These are phyloP conservation scores for Kappamyces sp. DNA, from an alignment of 192 early-diverging fungal genomes.

Conservation along the genomic window DNA sequence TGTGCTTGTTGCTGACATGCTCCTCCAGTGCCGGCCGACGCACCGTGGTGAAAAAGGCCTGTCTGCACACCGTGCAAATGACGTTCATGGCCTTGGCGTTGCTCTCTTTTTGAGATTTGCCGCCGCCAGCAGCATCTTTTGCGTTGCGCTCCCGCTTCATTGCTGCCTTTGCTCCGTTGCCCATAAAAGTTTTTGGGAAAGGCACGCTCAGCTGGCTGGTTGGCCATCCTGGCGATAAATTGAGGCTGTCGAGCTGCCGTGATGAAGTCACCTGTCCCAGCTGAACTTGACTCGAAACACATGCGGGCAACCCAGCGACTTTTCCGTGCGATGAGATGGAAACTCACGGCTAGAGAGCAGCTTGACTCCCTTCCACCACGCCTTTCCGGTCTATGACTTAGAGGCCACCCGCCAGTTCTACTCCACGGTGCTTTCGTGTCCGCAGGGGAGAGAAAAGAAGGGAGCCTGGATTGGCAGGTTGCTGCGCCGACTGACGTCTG, in stretches of 20 bases:
- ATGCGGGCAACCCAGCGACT: too few species aligned
- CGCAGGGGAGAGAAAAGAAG: constrained; percentile 21
- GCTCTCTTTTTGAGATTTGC: constrained; percentile 4
- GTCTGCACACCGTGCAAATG: constrained; percentile 7
- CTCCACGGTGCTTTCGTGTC: constrained; percentile 22
- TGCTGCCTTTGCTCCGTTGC: constrained; percentile 12
- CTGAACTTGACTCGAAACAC: too few species aligned
- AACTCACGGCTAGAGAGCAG: too few species aligned
- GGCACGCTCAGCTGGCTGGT: background rate
- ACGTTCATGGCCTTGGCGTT: constrained; percentile 6
- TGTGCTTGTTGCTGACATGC: constrained; percentile 5
- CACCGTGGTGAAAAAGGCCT: constrained; percentile 5
- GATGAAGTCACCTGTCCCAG: too few species aligned
- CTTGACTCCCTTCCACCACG: constrained; percentile 29
- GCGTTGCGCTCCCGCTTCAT: constrained; percentile 11
- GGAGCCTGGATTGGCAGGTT: constrained; percentile 18
- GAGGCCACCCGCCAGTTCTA: constrained; percentile 22
- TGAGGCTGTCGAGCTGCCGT: too few species aligned
- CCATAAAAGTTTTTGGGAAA: background rate
- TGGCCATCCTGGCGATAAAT: too few species aligned
- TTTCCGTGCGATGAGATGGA: too few species aligned
- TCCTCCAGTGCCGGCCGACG: constrained; percentile 8
- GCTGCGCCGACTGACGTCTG: too few species aligned
- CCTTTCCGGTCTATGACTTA: constrained; percentile 27
- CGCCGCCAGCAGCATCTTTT: constrained; percentile 3